Evolutionary conservation across 2,329 filamentous ascomycete genomes (phyloP).

Genomic region (Arthrinium phaeospermum): DNA sequence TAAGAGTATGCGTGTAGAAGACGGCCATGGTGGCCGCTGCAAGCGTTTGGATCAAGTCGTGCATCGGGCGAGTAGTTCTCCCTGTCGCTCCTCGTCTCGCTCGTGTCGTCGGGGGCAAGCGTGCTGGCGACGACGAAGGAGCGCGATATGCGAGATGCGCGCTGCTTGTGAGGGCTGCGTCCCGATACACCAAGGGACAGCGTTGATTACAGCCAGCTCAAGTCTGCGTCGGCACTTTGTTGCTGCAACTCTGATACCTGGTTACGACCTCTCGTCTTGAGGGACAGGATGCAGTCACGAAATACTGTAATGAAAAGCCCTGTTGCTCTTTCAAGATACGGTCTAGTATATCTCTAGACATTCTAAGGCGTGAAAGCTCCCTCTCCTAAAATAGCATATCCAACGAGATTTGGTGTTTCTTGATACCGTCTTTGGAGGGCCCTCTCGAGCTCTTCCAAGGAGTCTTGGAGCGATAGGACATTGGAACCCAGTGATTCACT

Average conservation of each 20-base stretch:
- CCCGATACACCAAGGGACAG: not conserved
- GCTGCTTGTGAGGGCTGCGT: not conserved
- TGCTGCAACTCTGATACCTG: not conserved
- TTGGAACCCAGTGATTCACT: not conserved
- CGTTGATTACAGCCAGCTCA: not conserved
- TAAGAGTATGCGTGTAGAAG: not conserved
- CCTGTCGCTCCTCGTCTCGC: not conserved
- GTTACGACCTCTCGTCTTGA: not conserved
- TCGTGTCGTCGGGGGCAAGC: too few relatives aligned
- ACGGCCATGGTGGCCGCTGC: not conserved
- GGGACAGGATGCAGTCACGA: not conserved
- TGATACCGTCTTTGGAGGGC: not conserved
- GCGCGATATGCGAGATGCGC: too few relatives aligned
- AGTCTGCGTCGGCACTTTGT: not conserved
- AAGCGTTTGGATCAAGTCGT: not conserved
- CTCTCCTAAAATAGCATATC: not conserved
- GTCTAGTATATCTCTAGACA: too few relatives aligned
- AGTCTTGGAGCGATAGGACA: not conserved
- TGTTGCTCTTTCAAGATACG: not conserved
- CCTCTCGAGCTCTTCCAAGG: not conserved
- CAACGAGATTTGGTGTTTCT: not conserved
- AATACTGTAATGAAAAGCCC: not conserved
- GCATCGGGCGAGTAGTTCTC: not conserved
- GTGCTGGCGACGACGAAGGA: not conserved
- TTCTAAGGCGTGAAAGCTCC: too few relatives aligned